Base-by-base conservation (phyloP, 2,329 filamentous ascomycete genomes). In the Arthrobotrys sphaeroides region DNA sequence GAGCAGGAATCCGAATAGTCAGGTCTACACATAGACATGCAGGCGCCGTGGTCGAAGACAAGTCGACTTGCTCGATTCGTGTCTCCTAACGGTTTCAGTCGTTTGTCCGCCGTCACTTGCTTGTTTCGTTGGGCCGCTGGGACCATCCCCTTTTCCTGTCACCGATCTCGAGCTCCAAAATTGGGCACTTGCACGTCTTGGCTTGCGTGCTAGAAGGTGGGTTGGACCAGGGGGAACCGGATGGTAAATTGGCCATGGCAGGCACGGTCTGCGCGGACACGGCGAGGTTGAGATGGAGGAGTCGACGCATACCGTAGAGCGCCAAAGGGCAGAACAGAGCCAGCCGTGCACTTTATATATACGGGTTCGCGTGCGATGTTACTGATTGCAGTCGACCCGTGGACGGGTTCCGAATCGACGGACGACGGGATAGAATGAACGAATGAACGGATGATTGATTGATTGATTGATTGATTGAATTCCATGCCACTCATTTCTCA, bases 81-180 rank as follows among this genome's bases (percentile, higher is more conserved):
- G 36, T 47, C 59, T 33, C 36, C 40, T 62, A 24, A 49, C 59
- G 59, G 51, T 62, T 62, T 62, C 40, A 49, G 42, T 62, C 10
- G 42, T 24, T 33, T 45, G 31, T 24, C n/a, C 26, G 10, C 24
- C 26, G 45, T 42, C 51, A 64, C 57, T 64, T 65, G 43, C 57
- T 62, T 5, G n/a, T 72, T 64, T 53, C 16, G 59, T 72, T 33
- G 16, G 45, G 51, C 16, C 5, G n/a, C 13, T 36, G 51, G 59
- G 31, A 10, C 13, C 24, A 22, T 22, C 59, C 67, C 57, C 40
- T 64, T 64, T 69, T 24, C 31, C 36, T 45, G 57, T 57, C 59
- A 61, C 47, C 49, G 67, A 64, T 64, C 57, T 64, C 24, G 47
- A 72, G 67, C 59, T 65, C 57, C 67, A 64, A 72, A 72, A 64